A percentile compares a stretch with the other conserved stretches of the same genome.
Conservation (phyloP, 2,329 filamentous ascomycete species). For the Calonectria fujianensis region DNA sequence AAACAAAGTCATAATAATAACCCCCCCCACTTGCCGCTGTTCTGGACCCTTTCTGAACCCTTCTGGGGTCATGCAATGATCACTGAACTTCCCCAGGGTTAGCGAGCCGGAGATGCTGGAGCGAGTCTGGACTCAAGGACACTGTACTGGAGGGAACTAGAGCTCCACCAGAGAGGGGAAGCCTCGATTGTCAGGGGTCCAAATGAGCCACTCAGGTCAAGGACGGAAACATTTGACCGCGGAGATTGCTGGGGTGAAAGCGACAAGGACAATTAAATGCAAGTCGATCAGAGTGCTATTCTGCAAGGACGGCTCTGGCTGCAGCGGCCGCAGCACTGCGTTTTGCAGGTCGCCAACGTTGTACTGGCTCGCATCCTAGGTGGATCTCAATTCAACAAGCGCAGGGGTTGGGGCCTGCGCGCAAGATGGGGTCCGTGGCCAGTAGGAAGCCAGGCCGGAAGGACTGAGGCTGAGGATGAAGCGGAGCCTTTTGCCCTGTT, state of each 20-base stretch:
- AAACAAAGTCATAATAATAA: neutral
- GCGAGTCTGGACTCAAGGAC: neutral
- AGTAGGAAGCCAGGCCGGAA: constrained; percentile 27
- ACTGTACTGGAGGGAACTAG: neutral
- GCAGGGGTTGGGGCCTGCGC: constrained; percentile 11
- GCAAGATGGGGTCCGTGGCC: constrained; percentile 10
- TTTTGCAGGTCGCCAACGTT: constrained; percentile 24
- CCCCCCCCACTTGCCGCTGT: constrained; percentile 29
- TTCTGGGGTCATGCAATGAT: constrained; percentile 21
- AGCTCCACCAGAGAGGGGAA: constrained; percentile 7
- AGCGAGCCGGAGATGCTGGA: constrained; percentile 5
- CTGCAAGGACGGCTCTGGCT: constrained; percentile 22
- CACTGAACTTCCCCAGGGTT: constrained; percentile 12
- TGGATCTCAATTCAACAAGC: constrained; percentile 25
- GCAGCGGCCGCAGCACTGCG: constrained; percentile 22
- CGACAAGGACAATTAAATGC: constrained; percentile 20
- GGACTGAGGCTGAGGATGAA: constrained; percentile 27
- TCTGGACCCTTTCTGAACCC: constrained; percentile 34
- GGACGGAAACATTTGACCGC: constrained; percentile 9
- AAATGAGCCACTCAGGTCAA: constrained; percentile 15
- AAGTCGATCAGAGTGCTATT: constrained; percentile 1
- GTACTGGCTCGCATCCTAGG: constrained; percentile 23
- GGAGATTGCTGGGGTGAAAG: constrained; percentile 2
- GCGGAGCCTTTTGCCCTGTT: constrained; percentile 18
- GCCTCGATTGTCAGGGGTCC: constrained; percentile 21